Percentiles rank a stretch among this genome's conserved stretches.
Conservation (phyloP, 2,329 filamentous ascomycete species). For the Fusarium duplospermum region DNA sequence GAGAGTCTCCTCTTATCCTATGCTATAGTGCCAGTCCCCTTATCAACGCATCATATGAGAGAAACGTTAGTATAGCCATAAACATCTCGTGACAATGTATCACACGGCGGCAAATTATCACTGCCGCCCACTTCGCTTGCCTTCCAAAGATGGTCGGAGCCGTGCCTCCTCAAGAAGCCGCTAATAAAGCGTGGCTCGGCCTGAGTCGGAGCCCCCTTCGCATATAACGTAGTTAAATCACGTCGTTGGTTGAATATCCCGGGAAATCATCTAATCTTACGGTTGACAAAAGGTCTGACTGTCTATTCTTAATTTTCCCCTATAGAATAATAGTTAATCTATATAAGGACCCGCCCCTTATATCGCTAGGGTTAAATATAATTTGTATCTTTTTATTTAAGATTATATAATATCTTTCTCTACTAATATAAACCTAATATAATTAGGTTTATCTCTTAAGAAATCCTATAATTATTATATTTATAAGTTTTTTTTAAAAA, state of each 20-base stretch:
- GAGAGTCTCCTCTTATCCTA: neutral
- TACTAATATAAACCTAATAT: no score
- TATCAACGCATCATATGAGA: neutral
- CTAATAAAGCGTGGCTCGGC: neutral
- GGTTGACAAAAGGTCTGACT: no score
- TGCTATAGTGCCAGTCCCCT: neutral
- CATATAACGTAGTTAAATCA: neutral
- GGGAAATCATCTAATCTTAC: neutral
- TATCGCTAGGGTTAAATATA: no score
- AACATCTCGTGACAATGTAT: neutral
- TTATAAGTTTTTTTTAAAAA: no score
- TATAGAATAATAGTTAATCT: no score
- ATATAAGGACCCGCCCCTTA: no score
- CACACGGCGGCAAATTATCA: neutral
- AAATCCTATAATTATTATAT: no score
- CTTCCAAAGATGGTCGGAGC: neutral
- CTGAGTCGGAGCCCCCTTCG: neutral
- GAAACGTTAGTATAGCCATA: neutral
- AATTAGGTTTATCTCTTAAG: no score
- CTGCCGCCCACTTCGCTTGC: neutral
- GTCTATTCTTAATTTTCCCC: no score
- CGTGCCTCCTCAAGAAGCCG: neutral
- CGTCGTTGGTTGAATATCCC: neutral
- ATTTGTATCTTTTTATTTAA: no score
- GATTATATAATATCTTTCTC: no score